Evolutionary conservation across 1,284 basidiomycete species (phyloP), one percentile per base, ranked within the genome.

Genomic region (Wallemia ichthyophaga): DNA sequence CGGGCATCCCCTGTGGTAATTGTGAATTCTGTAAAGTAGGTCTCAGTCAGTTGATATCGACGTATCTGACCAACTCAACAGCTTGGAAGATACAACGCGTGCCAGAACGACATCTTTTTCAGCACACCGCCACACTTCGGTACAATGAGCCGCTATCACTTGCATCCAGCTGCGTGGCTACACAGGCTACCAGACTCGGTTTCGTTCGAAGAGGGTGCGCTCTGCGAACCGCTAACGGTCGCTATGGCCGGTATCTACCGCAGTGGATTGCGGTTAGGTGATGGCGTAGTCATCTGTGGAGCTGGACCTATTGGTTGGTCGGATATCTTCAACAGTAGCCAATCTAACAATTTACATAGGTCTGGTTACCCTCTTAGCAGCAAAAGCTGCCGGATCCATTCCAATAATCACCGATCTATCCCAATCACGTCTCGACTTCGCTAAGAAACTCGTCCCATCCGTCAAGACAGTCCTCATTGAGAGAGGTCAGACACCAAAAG

Each of bases 381-480:
- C 71, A 11, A 69, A 67, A 28, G 75, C 75, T 9, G 72, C 74
- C 1, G 75, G 75, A 1, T 74, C 73, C 58, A 68, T 69, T 17
- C 75, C 75, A 2, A 74, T 77, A 62, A 71, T 73, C 59, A 75
- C 75, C 59, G 75, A 76, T 65, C 68, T 77, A 21, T 67, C 72
- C 53, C 65, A 67, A 53, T 70, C 71, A 25, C 70, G 75, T 1
- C 69, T 76, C 55, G 72, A 72, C 26, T 76, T 76, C 60, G 75
- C 75, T 3, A 69, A 72, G 62, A 71, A 66, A 57, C 69, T 76
- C 61, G 69, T 74, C 0, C 73, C 73, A 0, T 66, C 64, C 19
- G 74, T 75, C 13, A 62, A 66, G 58, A 74, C 73, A 0, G 64
- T 73, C 9, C 60, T 64, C 19, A 66, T 74, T 53, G 62, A 67